Percentiles rank a stretch among this genome's conserved stretches.
These are phyloP conservation scores for Suaeda aralocaspica DNA, from an alignment of 148 eudicot genomes.

Conservation along the genomic window DNA sequence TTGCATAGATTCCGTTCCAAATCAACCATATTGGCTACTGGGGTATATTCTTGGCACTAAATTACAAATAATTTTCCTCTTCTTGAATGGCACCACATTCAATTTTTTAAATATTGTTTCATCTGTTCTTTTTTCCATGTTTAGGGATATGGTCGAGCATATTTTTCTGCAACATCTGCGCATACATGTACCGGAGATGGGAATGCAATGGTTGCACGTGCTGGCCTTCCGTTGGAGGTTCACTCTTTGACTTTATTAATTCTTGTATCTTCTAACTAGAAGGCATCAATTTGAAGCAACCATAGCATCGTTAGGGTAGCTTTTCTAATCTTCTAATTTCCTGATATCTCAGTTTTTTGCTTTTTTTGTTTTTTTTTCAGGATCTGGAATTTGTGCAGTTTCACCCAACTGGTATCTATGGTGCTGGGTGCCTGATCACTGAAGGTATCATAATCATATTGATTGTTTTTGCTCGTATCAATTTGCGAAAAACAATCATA, in stretches of 20 bases:
- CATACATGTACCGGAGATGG: conserved; percentile 99
- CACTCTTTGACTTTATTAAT: background rate
- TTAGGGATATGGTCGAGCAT: conserved; percentile 93
- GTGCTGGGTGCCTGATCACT: conserved; percentile 95
- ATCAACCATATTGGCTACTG: conserved; percentile 91
- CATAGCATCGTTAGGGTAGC: conserved; percentile 7
- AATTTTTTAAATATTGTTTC: background rate
- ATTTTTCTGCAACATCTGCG: conserved; percentile 97
- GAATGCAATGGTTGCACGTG: conserved; percentile 98
- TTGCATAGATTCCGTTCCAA: conserved; percentile 79
- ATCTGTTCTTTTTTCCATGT: background rate
- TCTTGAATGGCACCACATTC: background rate
- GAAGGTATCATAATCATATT: conserved; percentile 54
- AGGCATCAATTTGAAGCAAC: conserved; percentile 2
- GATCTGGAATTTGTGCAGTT: conserved; percentile 98
- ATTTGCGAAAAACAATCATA: background rate
- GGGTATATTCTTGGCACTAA: conserved; percentile 47
- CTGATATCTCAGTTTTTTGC: too few relatives aligned
- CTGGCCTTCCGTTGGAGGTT: conserved; percentile 90
- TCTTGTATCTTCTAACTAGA: background rate
- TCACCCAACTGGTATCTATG: conserved; percentile 98
- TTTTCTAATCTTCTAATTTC: background rate
- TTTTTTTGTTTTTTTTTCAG: conserved; percentile 51
- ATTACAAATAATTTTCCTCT: background rate
- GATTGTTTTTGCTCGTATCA: background rate